These are phyloP conservation scores for Dissoconium aciculare DNA, from an alignment of 2,329 filamentous ascomycete species.

Conservation along the genomic window DNA sequence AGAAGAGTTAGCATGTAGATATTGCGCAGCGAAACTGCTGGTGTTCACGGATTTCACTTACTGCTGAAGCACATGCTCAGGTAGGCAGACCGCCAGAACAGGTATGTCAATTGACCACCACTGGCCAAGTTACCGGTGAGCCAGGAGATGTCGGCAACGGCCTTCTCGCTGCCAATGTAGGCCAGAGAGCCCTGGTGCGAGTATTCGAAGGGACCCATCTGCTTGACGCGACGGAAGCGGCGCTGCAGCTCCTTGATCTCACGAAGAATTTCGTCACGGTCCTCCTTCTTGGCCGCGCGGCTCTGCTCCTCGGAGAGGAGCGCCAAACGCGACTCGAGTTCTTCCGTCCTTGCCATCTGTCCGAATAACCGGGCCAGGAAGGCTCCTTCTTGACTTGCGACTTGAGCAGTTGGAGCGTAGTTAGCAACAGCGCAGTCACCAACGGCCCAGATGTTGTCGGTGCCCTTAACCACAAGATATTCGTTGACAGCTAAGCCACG, in stretches of 20 bases:
- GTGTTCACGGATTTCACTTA: slow-evolving; percentile 35
- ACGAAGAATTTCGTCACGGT: slow-evolving; percentile 42
- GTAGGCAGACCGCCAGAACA: slow-evolving; percentile 97
- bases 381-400: slow-evolving; percentile 84
- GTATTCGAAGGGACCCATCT: slow-evolving; percentile 96
- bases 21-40: slow-evolving; percentile 1
- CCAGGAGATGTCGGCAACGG: slow-evolving; percentile 94
- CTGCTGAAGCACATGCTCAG: slow-evolving; percentile 99
- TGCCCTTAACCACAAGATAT: slow-evolving; percentile 93
- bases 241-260: slow-evolving; percentile 81
- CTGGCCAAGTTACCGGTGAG: slow-evolving; percentile 91
- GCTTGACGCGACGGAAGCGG: slow-evolving; percentile 75
- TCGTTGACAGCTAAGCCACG: slow-evolving; percentile 95
- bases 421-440: slow-evolving; percentile 96
- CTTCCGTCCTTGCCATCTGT: slow-evolving; percentile 91
- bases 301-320: slow-evolving; percentile 47
- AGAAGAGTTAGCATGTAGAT: slow-evolving; percentile 12
- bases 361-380: slow-evolving; percentile 96
- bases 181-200: slow-evolving; percentile 92
- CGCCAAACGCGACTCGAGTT: slow-evolving; percentile 60
- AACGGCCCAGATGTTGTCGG: slow-evolving; percentile 94
- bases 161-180: slow-evolving; percentile 96
- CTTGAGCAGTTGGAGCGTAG: slow-evolving; percentile 94
- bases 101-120: slow-evolving; percentile 76
- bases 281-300: slow-evolving; percentile 51